phyloP scores from a whole-genome alignment of 139 green algal genomes.

The Chlorella sp. region DNA sequence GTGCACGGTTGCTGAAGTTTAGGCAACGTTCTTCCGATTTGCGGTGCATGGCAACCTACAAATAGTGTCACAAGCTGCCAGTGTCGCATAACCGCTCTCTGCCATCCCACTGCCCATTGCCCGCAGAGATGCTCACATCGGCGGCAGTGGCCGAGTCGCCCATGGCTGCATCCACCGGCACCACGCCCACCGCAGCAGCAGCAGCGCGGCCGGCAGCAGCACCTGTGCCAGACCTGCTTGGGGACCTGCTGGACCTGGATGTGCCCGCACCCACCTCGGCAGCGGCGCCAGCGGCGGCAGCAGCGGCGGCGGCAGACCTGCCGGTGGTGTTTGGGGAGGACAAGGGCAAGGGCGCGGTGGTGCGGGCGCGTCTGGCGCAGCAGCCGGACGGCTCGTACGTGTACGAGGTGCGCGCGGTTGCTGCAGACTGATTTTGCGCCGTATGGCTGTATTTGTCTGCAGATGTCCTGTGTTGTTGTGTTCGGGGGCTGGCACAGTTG shows the following conservation, averaged over 20 bases:
- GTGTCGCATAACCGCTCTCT: too few species aligned
- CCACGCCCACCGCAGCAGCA: slow-evolving; percentile 4
- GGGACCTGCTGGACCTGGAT: slow-evolving; percentile 79
- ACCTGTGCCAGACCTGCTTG: slow-evolving; percentile 59
- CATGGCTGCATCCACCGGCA: not conserved
- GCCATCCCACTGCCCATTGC: not conserved
- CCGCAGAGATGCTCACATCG: slow-evolving; percentile 12
- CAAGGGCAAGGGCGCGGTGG: slow-evolving; percentile 81
- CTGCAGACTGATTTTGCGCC: not conserved
- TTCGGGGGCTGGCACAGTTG: not conserved
- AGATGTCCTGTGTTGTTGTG: not conserved
- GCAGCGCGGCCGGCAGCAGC: not conserved
- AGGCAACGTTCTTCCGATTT: too few species aligned
- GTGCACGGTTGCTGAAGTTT: not conserved
- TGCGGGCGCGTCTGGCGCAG: slow-evolving; percentile 51
- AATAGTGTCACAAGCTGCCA: too few species aligned
- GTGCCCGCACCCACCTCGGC: slow-evolving; percentile 28
- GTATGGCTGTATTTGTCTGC: too few species aligned
- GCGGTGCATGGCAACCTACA: too few species aligned
- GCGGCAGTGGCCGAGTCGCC: slow-evolving; percentile 11
- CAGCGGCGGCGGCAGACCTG: slow-evolving; percentile 41
- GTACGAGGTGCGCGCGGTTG: not conserved
- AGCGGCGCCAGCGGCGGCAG: slow-evolving; percentile 26
- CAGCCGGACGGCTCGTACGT: not conserved
- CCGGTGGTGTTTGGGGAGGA: slow-evolving; percentile 72